Base-by-base conservation (phyloP, 768 basidiomycete species). In the Cytidiella melzeri region DNA sequence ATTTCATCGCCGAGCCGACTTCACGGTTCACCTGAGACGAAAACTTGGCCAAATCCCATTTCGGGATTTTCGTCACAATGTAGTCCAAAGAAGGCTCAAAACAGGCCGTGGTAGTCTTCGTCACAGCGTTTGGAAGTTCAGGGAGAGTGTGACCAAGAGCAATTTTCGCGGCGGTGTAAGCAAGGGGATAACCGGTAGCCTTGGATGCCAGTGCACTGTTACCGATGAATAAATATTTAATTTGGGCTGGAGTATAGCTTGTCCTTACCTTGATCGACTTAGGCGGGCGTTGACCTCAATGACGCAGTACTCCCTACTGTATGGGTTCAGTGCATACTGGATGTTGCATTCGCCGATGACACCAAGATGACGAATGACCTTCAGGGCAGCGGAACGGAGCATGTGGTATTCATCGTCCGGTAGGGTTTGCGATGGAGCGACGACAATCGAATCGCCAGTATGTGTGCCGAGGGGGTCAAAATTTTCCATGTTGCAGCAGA, bases 401-500 rank as follows among this genome's bases (percentile, higher is more conserved):
- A 98, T 98, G 71, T 99, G 95, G 69, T 98, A 99, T 63, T 97
- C 93, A 64, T 93, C 90, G 59, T 98, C 96, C 25, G 95, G 91
- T 18, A 99, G 72, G 0, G 96, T 98, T 68, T 99, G 96, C 3
- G 94, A 97, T 1, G 96, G 96, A 3, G 96, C 96, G 38, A 98
- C 93, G 61, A 99, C 96, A 64, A 99, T 99, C 11, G 96, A 98
- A 67, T 98, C 96, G 57, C 96, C 96, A 18, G 96, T 99, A 67
- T 99, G 96, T 20, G 92, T 98, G 55, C 96, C 96, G 52, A 98
- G 86, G 30, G 96, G 96, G 63, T 99, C 96, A 57, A 99, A 99
- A 71, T 99, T 98, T 71, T 97, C 92, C 92, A 95, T 95, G 69
- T 94, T 94, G 71, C 95, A 98, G 72, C 94, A 97, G 60, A 97